Percentiles rank a stretch among this genome's conserved stretches.
phyloP scores from a whole-genome alignment of 805 yeast species.

The Hanseniaspora pseudoguilliermondii region DNA sequence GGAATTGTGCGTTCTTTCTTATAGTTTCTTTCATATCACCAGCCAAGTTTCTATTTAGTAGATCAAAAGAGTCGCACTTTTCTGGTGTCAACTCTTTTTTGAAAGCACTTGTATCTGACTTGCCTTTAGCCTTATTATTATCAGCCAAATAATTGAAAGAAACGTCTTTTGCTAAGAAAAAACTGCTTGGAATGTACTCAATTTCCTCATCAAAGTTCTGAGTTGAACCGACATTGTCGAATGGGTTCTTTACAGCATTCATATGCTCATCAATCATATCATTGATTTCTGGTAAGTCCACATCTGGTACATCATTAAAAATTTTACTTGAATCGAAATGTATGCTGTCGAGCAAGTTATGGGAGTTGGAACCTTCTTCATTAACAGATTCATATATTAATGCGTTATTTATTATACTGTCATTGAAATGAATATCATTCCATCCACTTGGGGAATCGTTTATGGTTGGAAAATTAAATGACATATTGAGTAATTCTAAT shows the following conservation, averaged over 20 bases:
- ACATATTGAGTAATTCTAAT: background rate
- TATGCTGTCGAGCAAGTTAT: background rate
- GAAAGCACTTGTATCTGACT: background rate
- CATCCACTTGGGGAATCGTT: background rate
- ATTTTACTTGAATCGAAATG: constrained; percentile 2
- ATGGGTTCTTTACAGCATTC: background rate
- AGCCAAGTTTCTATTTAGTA: background rate
- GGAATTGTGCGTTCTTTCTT: background rate
- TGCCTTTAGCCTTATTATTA: background rate
- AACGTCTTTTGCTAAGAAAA: constrained; percentile 1
- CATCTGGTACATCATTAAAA: background rate
- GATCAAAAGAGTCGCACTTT: background rate
- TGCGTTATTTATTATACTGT: background rate
- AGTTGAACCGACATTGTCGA: background rate
- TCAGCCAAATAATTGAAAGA: background rate
- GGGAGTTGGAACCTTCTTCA: background rate
- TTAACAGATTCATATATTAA: background rate
- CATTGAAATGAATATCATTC: background rate
- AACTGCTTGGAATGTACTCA: background rate
- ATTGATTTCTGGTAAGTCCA: constrained; percentile 9
- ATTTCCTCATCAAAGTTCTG: background rate
- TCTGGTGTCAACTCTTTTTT: background rate
- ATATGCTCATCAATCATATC: constrained; percentile 3
- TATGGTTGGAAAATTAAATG: background rate
- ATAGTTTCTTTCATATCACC: constrained; percentile 1